Conservation (phyloP, 2,329 filamentous ascomycete genomes). For the Ophiostoma piceae region DNA sequence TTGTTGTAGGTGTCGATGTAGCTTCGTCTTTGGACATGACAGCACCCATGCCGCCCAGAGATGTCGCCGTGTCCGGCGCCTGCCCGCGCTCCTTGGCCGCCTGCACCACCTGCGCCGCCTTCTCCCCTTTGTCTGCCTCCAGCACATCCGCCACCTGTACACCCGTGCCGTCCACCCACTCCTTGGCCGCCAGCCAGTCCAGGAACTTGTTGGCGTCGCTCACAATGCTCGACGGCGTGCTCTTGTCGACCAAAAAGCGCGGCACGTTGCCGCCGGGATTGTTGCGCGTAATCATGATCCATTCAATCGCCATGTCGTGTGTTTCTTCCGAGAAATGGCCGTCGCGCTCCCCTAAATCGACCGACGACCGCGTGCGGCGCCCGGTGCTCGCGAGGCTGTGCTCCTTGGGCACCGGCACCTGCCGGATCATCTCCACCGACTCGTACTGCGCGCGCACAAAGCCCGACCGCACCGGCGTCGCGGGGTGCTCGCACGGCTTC, state of each 20-base stretch:
- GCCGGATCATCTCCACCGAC: constrained; percentile 84
- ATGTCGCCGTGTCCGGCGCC: not conserved
- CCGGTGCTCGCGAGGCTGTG: constrained; percentile 22
- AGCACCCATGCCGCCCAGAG: not conserved
- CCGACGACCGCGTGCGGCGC: constrained; percentile 42
- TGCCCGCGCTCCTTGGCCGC: constrained; percentile 23
- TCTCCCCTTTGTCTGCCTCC: not conserved
- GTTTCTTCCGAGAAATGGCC: constrained; percentile 22
- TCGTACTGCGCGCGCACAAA: constrained; percentile 84
- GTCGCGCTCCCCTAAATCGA: constrained; percentile 36
- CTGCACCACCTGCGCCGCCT: constrained; percentile 18
- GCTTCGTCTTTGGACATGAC: constrained; percentile 24
- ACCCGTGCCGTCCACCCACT: not conserved
- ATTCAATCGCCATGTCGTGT: constrained; percentile 59
- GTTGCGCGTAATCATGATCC: constrained; percentile 87
- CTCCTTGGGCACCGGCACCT: constrained; percentile 55
- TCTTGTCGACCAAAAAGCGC: constrained; percentile 84
- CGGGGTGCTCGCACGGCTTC: constrained; percentile 72
- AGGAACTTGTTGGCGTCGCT: constrained; percentile 75
- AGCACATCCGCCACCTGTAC: constrained; percentile 12
- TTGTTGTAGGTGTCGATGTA: not conserved
- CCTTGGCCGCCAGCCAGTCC: constrained; percentile 56
- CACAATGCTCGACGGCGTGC: constrained; percentile 75
- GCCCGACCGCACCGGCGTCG: constrained; percentile 62
- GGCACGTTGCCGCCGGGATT: constrained; percentile 86